A percentile compares a stretch with the other conserved stretches of the same genome.
Evolutionary conservation across 83 land plant species (phyloP).

Genomic region (Thuja plicata): DNA sequence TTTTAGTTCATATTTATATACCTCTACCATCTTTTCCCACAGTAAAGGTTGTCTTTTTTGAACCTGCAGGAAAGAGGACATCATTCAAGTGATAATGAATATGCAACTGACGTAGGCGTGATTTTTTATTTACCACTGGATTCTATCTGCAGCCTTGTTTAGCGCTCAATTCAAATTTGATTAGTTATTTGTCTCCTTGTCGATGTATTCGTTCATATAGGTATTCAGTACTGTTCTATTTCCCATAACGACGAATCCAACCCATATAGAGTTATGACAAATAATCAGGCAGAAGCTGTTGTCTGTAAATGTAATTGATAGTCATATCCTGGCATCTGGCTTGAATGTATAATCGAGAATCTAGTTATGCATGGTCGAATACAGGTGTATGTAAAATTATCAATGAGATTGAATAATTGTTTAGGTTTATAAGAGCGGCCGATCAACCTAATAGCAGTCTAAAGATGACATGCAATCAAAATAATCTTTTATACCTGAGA

Average conservation of each 20-base stretch:
- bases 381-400: background rate
- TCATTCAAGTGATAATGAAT: background rate
- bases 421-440: background rate
- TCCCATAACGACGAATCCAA: background rate
- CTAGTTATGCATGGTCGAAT: background rate
- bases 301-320: background rate
- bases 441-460: too few relatives aligned
- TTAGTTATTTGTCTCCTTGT: background rate
- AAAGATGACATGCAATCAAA: too few relatives aligned
- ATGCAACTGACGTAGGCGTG: too few relatives aligned
- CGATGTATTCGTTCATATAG: background rate
- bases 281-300: background rate
- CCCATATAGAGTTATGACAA: background rate
- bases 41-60: background rate
- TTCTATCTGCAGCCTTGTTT: background rate
- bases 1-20: background rate
- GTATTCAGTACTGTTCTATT: background rate
- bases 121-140: background rate
- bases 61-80: background rate
- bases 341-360: slow-evolving; percentile 4
- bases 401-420: background rate
- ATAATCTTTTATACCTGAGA: too few relatives aligned
- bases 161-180: background rate
- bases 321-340: background rate
- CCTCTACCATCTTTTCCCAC: background rate